These are phyloP conservation scores for Acorus calamus DNA, from an alignment of 106 monocot genomes.

Conservation along the genomic window DNA sequence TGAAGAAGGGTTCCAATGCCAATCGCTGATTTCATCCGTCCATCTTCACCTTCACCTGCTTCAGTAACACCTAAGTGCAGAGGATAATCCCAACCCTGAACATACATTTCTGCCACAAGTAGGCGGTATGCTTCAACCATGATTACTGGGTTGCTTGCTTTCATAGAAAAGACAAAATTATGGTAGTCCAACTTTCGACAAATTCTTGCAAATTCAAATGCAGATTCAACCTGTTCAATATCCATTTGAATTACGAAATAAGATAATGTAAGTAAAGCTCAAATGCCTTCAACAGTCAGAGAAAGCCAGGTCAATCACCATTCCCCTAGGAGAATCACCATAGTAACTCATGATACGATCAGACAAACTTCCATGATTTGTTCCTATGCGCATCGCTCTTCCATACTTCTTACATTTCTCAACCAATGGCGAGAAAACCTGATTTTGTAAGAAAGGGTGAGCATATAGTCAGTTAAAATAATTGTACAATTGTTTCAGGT, in stretches of 20 bases:
- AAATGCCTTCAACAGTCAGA: constrained; percentile 3
- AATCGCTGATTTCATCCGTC: constrained; percentile 98
- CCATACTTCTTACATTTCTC: constrained; percentile 99
- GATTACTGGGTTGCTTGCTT: constrained; percentile 96
- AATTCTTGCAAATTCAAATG: constrained; percentile 98
- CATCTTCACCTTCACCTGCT: constrained; percentile 99
- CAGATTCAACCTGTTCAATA: constrained; percentile 86
- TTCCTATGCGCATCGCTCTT: constrained; percentile 97
- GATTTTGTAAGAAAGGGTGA: constrained; percentile 1
- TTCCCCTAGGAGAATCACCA: constrained; percentile 99
- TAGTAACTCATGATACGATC: constrained; percentile 99
- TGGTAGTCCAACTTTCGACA: constrained; percentile 91
- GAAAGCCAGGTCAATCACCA: constrained; percentile 41
- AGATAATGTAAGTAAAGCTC: background rate
- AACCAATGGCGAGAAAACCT: constrained; percentile 96
- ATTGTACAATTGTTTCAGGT: background rate
- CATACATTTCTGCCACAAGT: constrained; percentile 99
- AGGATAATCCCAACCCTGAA: constrained; percentile 98
- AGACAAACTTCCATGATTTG: constrained; percentile 99
- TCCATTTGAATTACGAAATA: background rate
- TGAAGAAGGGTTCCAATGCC: constrained; percentile 98
- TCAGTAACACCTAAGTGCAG: constrained; percentile 99
- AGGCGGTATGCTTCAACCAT: constrained; percentile 98
- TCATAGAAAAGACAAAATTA: constrained; percentile 99
- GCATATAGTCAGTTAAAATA: background rate